phyloP scores from a whole-genome alignment of 257 asterid genomes.

The Linaria vulgaris region DNA sequence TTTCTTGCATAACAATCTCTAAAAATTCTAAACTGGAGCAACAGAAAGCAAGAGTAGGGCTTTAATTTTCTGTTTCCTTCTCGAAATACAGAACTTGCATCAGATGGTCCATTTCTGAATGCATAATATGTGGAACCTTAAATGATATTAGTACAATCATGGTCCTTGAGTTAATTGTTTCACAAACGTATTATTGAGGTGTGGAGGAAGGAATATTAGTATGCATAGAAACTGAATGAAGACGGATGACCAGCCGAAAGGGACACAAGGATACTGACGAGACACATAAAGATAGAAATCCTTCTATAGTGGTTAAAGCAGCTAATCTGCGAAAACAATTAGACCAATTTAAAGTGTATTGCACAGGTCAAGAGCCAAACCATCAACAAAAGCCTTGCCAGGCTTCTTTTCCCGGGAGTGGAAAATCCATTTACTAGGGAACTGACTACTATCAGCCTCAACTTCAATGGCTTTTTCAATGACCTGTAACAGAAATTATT shows the following conservation, averaged over 20 bases:
- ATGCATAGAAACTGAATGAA: not conserved
- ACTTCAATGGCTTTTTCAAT: conserved; percentile 73
- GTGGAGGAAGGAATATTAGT: not conserved
- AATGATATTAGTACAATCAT: not conserved
- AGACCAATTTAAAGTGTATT: conserved; percentile 30
- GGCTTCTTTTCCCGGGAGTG: conserved; percentile 95
- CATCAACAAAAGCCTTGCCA: conserved; percentile 90
- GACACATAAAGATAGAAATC: conserved; percentile 18
- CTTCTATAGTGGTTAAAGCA: conserved; percentile 14
- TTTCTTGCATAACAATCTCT: not conserved
- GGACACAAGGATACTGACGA: conserved; percentile 6
- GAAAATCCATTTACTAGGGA: conserved; percentile 91
- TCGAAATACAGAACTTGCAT: conserved; percentile 11
- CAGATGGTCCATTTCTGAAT: conserved; percentile 5
- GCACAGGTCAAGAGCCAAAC: conserved; percentile 74
- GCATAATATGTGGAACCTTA: conserved; percentile 14
- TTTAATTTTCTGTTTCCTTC: conserved; percentile 26
- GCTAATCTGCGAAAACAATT: conserved; percentile 8
- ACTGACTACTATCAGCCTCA: conserved; percentile 92
- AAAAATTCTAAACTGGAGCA: not conserved
- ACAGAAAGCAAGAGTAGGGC: conserved; percentile 13
- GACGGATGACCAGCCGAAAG: conserved; percentile 14
- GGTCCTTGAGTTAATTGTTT: conserved; percentile 6
- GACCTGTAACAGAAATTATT: conserved; percentile 71
- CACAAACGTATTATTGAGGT: not conserved